Base-by-base conservation (phyloP, 768 basidiomycete genomes). In the Scleroderma citrinum region DNA sequence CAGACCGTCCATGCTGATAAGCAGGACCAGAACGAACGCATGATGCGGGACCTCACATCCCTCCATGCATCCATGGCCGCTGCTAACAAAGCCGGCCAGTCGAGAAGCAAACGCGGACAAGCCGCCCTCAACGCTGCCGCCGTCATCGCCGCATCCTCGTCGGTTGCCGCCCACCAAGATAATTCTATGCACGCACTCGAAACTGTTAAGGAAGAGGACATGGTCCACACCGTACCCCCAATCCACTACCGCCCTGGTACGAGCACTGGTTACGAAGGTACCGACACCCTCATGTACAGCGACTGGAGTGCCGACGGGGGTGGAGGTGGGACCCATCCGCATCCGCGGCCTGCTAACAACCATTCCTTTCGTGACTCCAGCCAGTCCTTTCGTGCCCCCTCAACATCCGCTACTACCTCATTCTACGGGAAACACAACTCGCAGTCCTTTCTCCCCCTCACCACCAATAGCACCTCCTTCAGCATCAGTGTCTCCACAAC, bases 1-100 rank as follows among this genome's bases (percentile, higher is more conserved):
- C 89, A 94, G 75, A 95, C 94, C 5, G 93, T 96, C 1, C 95
- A 98, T 60, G 83, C 92, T n/a, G 92, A 96, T 65, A 89, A 91
- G 72, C 82, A 82, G 65, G 87, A 87, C 0, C 79, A 83, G 69
- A 94, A 94, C 71, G 87, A 90, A 64, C 72, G 78, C 46, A 92
- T 92, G 89, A 92, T 93, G 88, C 83, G 87, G 56, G 86, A 91
- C 50, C 80, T 94, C 53, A 87, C 87, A 43, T 76, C 79, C 5
- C 76, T 94, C 40, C 91, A 94, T 58, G 87, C 89, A 37, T 76
- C 75, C 50, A 92, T 94, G 81, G 82, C 85, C 12, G 74, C 75
- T 26, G 70, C 72, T 44, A 69, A 67, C 57, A 76, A 76, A 59
- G 58, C 63, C 32, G 61, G 67, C 49, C 61, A 62, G 50, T 2